Conservation (phyloP, 2,329 filamentous ascomycete genomes). For the Trichoderma sp. region DNA sequence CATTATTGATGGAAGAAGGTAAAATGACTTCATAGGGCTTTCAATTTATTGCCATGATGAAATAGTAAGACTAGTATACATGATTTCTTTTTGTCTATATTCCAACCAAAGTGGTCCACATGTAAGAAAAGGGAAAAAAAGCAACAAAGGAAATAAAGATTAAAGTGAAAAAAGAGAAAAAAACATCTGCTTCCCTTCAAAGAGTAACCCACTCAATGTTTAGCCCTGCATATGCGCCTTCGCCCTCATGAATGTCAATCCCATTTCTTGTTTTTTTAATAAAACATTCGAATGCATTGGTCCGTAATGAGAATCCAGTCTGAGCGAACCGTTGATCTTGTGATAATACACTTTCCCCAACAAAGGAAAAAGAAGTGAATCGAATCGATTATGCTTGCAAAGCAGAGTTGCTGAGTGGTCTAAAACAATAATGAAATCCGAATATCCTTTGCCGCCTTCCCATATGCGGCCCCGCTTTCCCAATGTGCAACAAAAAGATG, state of each 20-base stretch:
- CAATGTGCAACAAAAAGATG: background rate
- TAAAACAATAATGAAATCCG: background rate
- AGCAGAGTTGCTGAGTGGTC: background rate
- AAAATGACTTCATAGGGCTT: background rate
- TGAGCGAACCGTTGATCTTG: background rate
- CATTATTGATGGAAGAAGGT: background rate
- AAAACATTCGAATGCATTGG: background rate
- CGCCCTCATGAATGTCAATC: conserved; percentile 1
- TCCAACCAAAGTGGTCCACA: background rate
- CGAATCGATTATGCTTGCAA: background rate
- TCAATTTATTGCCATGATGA: background rate
- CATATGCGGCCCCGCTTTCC: background rate
- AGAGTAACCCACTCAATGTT: background rate
- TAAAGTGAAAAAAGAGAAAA: background rate
- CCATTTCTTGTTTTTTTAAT: background rate
- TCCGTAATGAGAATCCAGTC: conserved; percentile 8
- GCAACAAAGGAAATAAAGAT: background rate
- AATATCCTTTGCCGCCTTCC: conserved; percentile 5
- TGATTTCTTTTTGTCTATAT: conserved; percentile 10
- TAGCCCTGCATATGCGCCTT: background rate
- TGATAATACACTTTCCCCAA: conserved; percentile 10
- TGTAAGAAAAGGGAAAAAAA: background rate
- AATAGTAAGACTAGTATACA: background rate
- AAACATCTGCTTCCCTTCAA: background rate
- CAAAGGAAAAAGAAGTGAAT: background rate